Base-by-base conservation (phyloP, 2,329 filamentous ascomycete genomes). In the Tolypocladium capitatum region DNA sequence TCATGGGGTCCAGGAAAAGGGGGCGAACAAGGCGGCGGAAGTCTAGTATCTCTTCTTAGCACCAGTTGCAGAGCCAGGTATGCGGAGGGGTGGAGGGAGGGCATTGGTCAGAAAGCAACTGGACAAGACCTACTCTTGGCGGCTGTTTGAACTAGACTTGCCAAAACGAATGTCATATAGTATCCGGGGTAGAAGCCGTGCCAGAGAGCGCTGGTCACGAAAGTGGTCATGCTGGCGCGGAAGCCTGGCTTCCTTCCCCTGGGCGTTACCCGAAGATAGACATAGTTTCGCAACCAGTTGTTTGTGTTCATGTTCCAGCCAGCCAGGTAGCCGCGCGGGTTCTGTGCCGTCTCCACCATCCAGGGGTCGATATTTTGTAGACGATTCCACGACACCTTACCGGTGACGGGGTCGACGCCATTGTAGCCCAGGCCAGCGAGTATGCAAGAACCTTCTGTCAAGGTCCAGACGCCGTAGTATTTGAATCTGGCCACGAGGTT, bases 271-370 rank as follows among this genome's bases (percentile, higher is more conserved):
- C 92, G 83, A 43, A 98, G 75, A 62, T 97, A 98, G 56, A 98
- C 76, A 61, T 96, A 98, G 65, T 97, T 95, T 43, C 90, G 80
- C 51, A 98, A 71, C 92, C 92, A 98, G 59, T 87, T 81, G 64
- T 96, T 98, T 13, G 92, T 98, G 67, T 97, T 97, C 71, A 96
- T 95, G 65, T 98, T 98, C 92, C 92, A 98, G 59, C 81, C 85
- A 44, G 83, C 91, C 3, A 98, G 75, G 58, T 92, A 97, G 2
- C 80, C 89, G 47, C 91, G 82, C n/a, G 86, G 86, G 63, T 97
- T 98, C 67, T 96, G 90, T 1, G 91, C 92, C 1, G 80, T 74
- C 68, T 98, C 92, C 28, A 98, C 86, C 2, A 78, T 80, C 75
- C 81, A 83, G 0, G 92, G 85, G 55, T 86, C 81, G 55, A 98